A percentile compares a stretch with the other conserved stretches of the same genome.
Conservation (phyloP, 148 eudicot genomes). For the Rhododendron ovatum region DNA sequence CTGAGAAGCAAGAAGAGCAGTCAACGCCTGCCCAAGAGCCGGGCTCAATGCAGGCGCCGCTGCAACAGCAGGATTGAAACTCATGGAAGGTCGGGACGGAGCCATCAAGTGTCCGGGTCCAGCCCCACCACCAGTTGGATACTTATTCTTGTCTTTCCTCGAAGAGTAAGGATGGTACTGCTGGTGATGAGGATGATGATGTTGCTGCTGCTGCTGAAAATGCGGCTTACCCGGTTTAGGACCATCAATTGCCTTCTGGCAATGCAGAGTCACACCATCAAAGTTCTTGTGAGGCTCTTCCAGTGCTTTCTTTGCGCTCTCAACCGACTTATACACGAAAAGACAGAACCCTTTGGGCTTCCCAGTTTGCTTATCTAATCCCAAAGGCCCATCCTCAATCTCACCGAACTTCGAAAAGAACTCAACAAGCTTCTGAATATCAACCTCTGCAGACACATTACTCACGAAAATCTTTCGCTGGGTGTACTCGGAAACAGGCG, state of each 20-base stretch:
- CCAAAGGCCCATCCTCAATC: constrained; percentile 93
- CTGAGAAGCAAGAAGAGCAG: constrained; percentile 68
- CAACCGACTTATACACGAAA: constrained; percentile 68
- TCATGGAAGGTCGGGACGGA: constrained; percentile 39
- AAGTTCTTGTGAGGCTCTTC: constrained; percentile 88
- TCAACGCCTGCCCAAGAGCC: constrained; percentile 79
- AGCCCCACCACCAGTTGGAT: constrained; percentile 36
- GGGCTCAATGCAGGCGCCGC: constrained; percentile 46
- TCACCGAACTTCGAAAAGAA: constrained; percentile 76
- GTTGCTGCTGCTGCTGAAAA: constrained; percentile 27
- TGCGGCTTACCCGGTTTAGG: constrained; percentile 49
- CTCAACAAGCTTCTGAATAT: constrained; percentile 45
- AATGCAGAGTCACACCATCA: constrained; percentile 68
- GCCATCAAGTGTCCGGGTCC: constrained; percentile 56
- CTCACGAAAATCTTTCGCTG: constrained; percentile 90
- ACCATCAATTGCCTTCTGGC: constrained; percentile 82
- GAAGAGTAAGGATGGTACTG: constrained; percentile 37
- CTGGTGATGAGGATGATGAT: constrained; percentile 14
- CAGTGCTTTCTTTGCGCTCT: constrained; percentile 66
- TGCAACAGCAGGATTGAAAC: constrained; percentile 45
- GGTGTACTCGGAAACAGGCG: constrained; percentile 63
- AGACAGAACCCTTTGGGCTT: constrained; percentile 81
- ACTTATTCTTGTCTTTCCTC: constrained; percentile 46
- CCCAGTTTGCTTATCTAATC: constrained; percentile 80
- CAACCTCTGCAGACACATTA: constrained; percentile 78